Percentiles rank a stretch among this genome's conserved stretches.
These are phyloP conservation scores for Nothophoma quercina DNA, from an alignment of 2,329 filamentous ascomycete genomes.

Conservation along the genomic window DNA sequence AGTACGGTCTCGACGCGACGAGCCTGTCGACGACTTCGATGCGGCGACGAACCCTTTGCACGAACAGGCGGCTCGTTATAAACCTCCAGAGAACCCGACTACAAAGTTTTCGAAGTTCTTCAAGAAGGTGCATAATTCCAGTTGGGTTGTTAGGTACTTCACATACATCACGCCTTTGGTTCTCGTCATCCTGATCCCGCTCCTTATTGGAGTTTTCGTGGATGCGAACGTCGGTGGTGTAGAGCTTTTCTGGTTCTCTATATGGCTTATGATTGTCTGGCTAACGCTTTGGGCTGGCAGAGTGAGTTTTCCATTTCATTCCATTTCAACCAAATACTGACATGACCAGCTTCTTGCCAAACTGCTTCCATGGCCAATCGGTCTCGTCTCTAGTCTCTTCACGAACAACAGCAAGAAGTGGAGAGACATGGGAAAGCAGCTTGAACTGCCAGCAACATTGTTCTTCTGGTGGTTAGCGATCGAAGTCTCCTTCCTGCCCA, in stretches of 20 bases:
- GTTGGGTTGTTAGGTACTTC: constrained; percentile 72
- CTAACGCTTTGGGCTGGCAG: constrained; percentile 83
- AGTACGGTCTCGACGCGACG: constrained; percentile 61
- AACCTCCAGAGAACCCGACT: constrained; percentile 68
- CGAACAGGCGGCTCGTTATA: constrained; percentile 70
- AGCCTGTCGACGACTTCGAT: constrained; percentile 72
- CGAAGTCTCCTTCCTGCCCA: constrained; percentile 84
- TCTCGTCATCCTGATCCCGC: constrained; percentile 70
- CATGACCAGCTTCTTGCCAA: constrained; percentile 65
- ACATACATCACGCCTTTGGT: constrained; percentile 74
- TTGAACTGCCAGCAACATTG: constrained; percentile 84
- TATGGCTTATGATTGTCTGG: constrained; percentile 96
- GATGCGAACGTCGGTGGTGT: constrained; percentile 75
- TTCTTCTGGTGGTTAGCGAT: constrained; percentile 94
- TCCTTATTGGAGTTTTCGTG: constrained; percentile 70
- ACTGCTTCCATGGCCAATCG: constrained; percentile 67
- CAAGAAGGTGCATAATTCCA: constrained; percentile 70
- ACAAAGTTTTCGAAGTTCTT: constrained; percentile 70
- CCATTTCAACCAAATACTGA: constrained; percentile 23
- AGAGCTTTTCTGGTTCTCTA: constrained; percentile 85
- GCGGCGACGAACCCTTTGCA: constrained; percentile 73
- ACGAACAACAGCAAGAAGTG: constrained; percentile 93
- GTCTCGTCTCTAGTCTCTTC: constrained; percentile 73
- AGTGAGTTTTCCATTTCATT: constrained; percentile 42
- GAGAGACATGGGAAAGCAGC: constrained; percentile 83